A percentile compares a stretch with the other conserved stretches of the same genome.
phyloP scores from a whole-genome alignment of 768 basidiomycete species.

The Pleurotus ostreatus region DNA sequence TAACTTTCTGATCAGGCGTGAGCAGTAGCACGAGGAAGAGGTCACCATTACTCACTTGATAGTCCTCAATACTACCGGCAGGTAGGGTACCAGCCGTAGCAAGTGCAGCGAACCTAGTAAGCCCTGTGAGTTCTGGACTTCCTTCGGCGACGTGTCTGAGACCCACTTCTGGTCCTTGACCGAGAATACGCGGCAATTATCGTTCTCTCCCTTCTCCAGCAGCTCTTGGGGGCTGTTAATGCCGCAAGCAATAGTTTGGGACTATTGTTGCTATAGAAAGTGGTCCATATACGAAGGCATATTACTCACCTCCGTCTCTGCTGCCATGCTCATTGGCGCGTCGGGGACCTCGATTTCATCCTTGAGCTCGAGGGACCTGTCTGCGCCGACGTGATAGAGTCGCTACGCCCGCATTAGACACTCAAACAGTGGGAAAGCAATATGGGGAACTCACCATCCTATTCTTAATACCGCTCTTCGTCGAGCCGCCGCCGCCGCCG shows the following conservation, averaged over 20 bases:
- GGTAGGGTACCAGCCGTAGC: conserved; percentile 59
- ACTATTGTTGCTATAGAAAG: conserved; percentile 24
- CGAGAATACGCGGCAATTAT: conserved; percentile 78
- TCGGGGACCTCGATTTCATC: conserved; percentile 86
- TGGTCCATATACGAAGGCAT: conserved; percentile 1
- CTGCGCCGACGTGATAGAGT: conserved; percentile 57
- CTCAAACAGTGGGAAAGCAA: background rate
- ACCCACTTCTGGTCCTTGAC: conserved; percentile 58
- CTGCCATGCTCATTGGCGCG: conserved; percentile 94
- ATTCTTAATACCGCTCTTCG: conserved; percentile 89
- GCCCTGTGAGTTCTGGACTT: background rate
- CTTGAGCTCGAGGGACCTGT: conserved; percentile 49
- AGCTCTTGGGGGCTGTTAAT: conserved; percentile 74
- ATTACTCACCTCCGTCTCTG: conserved; percentile 49
- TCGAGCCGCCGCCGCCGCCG: conserved; percentile 88
- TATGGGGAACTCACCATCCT: conserved; percentile 61
- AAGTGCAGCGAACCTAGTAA: conserved; percentile 47
- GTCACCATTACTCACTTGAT: conserved; percentile 64
- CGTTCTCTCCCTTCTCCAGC: conserved; percentile 64
- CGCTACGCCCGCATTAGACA: conserved; percentile 38
- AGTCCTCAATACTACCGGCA: conserved; percentile 65
- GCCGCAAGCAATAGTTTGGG: conserved; percentile 69
- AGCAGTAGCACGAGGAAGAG: conserved; percentile 6
- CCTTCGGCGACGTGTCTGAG: background rate
- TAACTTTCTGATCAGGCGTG: conserved; percentile 69